Conservation (phyloP, 2,329 filamentous ascomycete genomes). For the Cladophialophora bantiana region DNA sequence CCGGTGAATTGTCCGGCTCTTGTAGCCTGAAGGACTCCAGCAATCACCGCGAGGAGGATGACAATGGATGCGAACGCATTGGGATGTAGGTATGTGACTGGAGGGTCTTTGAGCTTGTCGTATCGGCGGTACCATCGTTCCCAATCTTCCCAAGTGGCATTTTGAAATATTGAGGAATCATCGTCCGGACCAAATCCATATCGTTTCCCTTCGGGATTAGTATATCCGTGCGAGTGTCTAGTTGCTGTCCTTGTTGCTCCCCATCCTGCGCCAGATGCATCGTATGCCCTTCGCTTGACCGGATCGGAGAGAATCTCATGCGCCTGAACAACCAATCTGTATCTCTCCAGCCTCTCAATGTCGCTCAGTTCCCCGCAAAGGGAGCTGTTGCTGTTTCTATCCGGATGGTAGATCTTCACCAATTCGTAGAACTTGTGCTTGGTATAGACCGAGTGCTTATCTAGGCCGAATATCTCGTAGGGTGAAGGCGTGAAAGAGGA, state of each 20-base stretch:
- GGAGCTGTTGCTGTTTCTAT: constrained; percentile 58
- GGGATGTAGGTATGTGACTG: constrained; percentile 75
- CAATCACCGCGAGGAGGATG: constrained; percentile 71
- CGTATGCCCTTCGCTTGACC: constrained; percentile 78
- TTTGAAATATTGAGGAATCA: constrained; percentile 64
- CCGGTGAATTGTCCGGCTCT: constrained; percentile 69
- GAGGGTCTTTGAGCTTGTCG: constrained; percentile 48
- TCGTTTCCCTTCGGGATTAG: constrained; percentile 41
- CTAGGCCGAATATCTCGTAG: constrained; percentile 81
- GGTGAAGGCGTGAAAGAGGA: constrained; percentile 68
- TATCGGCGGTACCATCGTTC: constrained; percentile 74
- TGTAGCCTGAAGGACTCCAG: constrained; percentile 74
- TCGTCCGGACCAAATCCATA: constrained; percentile 47
- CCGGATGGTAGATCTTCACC: constrained; percentile 95
- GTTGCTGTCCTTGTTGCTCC: constrained; percentile 43
- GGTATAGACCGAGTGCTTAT: constrained; percentile 71
- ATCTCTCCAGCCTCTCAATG: constrained; percentile 77
- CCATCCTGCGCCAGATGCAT: constrained; percentile 84
- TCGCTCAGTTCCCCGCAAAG: constrained; percentile 38
- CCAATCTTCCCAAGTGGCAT: constrained; percentile 99
- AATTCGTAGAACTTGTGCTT: constrained; percentile 88
- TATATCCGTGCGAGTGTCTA: constrained; percentile 40
- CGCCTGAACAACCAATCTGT: constrained; percentile 84
- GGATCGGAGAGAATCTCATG: constrained; percentile 88
- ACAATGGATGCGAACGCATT: constrained; percentile 78